A percentile compares a stretch with the other conserved stretches of the same genome.
These are phyloP conservation scores for Boletus sp. DNA, from an alignment of 768 basidiomycete genomes.

Conservation along the genomic window DNA sequence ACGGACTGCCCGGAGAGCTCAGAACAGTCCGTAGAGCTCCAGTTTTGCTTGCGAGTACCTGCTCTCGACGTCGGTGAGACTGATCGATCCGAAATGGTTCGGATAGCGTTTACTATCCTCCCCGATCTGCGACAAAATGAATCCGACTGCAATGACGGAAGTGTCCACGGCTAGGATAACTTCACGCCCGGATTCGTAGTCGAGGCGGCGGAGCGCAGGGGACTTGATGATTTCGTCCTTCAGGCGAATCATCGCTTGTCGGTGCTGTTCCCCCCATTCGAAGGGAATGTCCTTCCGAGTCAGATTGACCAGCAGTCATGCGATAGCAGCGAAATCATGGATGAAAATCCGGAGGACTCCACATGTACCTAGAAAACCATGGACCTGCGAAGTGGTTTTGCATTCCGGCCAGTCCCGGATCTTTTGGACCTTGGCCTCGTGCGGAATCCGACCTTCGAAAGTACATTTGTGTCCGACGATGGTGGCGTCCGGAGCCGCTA, in stretches of 20 bases:
- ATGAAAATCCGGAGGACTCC: slow-evolving; percentile 3
- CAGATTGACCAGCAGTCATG: slow-evolving; percentile 23
- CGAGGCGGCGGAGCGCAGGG: neutral
- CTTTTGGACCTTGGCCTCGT: too few species aligned
- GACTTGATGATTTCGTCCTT: slow-evolving; percentile 22
- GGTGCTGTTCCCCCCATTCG: slow-evolving; percentile 10
- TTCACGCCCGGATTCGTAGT: neutral
- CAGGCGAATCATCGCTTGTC: slow-evolving; percentile 11
- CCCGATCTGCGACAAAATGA: too few species aligned
- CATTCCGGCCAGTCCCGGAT: too few species aligned
- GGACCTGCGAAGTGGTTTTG: slow-evolving; percentile 16
- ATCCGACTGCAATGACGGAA: slow-evolving; percentile 31
- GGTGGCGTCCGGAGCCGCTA: too few species aligned
- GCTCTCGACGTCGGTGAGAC: too few species aligned
- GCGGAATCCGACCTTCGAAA: too few species aligned
- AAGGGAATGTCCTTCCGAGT: slow-evolving; percentile 30
- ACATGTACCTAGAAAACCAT: slow-evolving; percentile 30
- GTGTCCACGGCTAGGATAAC: slow-evolving; percentile 24
- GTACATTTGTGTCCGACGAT: too few species aligned
- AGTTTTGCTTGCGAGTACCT: too few species aligned
- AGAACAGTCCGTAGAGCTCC: too few species aligned
- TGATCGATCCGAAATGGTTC: too few species aligned
- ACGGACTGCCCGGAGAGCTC: too few species aligned
- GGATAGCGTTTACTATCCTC: too few species aligned
- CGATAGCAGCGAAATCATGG: slow-evolving; percentile 19